A percentile compares a stretch with the other conserved stretches of the same genome.
Evolutionary conservation across 345 rosid genomes (phyloP).

Genomic region (Ceriops tagal): DNA sequence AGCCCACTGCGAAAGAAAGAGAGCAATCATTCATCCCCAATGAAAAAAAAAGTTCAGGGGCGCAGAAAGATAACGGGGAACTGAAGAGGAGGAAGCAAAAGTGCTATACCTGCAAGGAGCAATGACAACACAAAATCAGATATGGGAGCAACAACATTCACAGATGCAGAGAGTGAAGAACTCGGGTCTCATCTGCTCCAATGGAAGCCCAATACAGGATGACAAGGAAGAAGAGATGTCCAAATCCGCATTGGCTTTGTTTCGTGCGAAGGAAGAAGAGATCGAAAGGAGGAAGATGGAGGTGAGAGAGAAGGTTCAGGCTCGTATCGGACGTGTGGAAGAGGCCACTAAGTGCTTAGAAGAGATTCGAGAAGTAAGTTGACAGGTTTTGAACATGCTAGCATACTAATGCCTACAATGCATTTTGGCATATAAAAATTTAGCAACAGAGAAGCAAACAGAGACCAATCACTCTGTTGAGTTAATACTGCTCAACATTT

Average conservation of each 20-base stretch:
- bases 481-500: too few species aligned
- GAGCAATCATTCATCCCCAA: conserved; percentile 27
- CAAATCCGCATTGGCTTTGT: conserved; percentile 63
- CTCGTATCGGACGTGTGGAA: conserved; percentile 68
- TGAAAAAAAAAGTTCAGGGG: neutral
- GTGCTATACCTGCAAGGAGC: conserved; percentile 5
- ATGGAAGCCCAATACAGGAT: conserved; percentile 45
- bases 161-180: conserved; percentile 50
- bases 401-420: neutral
- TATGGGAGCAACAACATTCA: conserved; percentile 42
- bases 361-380: conserved; percentile 78
- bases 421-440: too few species aligned
- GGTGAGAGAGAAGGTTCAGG: conserved; percentile 61
- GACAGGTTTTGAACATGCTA: neutral
- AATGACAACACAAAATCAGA: conserved; percentile 53
- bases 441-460: too few species aligned
- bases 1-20: conserved; percentile 34
- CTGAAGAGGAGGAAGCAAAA: conserved; percentile 5
- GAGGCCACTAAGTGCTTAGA: conserved; percentile 71
- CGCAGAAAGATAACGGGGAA: conserved; percentile 13
- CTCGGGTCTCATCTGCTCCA: conserved; percentile 31
- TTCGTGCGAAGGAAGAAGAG: conserved; percentile 85
- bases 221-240: conserved; percentile 72
- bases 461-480: too few species aligned
- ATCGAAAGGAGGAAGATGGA: conserved; percentile 81